phyloP scores from a whole-genome alignment of 1,139 yeast species.

The Eremothecium coryli region DNA sequence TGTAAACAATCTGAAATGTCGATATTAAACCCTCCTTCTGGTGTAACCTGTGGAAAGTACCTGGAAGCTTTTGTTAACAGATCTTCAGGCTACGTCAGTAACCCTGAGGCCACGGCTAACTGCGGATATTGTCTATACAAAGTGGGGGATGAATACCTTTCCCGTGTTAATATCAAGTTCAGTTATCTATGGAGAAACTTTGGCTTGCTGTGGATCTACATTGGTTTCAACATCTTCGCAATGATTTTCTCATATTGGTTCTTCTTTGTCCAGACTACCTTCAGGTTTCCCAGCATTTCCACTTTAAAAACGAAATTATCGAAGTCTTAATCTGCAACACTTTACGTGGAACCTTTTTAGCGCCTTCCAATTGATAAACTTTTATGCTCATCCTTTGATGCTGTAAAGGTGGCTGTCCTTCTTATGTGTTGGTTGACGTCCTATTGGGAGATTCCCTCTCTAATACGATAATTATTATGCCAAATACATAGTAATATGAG shows the following conservation, averaged over 20 bases:
- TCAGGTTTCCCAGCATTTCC: too few species aligned
- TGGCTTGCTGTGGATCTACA: slow-evolving; percentile 51
- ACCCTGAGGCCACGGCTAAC: slow-evolving; percentile 42
- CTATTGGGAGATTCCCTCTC: too few species aligned
- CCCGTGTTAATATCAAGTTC: slow-evolving; percentile 37
- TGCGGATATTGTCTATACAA: slow-evolving; percentile 54
- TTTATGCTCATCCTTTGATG: too few species aligned
- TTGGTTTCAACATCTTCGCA: slow-evolving; percentile 43
- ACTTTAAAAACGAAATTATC: background rate
- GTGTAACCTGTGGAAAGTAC: slow-evolving; percentile 51
- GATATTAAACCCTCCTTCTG: slow-evolving; percentile 47
- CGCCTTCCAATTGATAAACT: too few species aligned
- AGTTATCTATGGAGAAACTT: slow-evolving; percentile 55
- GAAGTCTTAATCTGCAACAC: background rate
- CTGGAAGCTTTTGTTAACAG: slow-evolving; percentile 31
- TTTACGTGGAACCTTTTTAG: background rate
- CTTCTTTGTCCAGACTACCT: slow-evolving; percentile 27
- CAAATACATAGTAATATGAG: too few species aligned
- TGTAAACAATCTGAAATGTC: slow-evolving; percentile 47
- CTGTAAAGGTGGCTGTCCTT: too few species aligned
- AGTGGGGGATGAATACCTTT: slow-evolving; percentile 47
- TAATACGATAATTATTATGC: too few species aligned
- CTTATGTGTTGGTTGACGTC: too few species aligned
- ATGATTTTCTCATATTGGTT: slow-evolving; percentile 38
- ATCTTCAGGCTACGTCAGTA: slow-evolving; percentile 42